Conservation (phyloP, 106 monocot species). For the Dendrobium nobile region DNA sequence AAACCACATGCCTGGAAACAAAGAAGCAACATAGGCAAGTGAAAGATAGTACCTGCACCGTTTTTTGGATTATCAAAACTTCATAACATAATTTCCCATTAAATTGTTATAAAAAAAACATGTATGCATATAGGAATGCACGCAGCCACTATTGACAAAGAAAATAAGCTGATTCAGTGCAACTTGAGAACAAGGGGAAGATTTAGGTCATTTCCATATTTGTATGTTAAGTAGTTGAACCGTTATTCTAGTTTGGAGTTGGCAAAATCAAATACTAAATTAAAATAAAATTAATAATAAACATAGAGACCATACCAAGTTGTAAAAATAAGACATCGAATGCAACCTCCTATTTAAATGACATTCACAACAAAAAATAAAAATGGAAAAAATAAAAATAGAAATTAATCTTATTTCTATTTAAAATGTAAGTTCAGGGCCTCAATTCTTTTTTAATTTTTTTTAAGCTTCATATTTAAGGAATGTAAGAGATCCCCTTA, state of each 20-base stretch:
- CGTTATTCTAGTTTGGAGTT: not conserved
- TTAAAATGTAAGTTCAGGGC: too few species aligned
- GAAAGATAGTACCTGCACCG: constrained; percentile 83
- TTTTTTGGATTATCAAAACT: constrained; percentile 22
- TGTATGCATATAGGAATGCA: not conserved
- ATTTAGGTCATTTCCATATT: not conserved
- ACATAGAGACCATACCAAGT: not conserved
- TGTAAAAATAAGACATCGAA: not conserved
- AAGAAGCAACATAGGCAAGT: constrained; percentile 58
- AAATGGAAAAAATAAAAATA: not conserved
- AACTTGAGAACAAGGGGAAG: not conserved
- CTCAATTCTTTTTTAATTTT: too few species aligned
- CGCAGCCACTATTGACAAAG: not conserved
- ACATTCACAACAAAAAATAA: not conserved
- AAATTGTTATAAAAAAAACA: not conserved
- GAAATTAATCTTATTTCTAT: not conserved
- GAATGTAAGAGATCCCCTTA: too few species aligned
- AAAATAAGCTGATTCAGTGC: not conserved
- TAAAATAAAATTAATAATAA: not conserved
- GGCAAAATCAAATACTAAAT: not conserved
- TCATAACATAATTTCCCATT: constrained; percentile 11
- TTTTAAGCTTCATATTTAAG: too few species aligned
- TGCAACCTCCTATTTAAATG: not conserved
- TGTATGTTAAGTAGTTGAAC: not conserved
- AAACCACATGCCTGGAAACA: constrained; percentile 69